Percentiles rank a stretch among this genome's conserved stretches.
phyloP scores from a whole-genome alignment of 1,139 yeast species.

The Magnusiomyces tetraspermus region DNA sequence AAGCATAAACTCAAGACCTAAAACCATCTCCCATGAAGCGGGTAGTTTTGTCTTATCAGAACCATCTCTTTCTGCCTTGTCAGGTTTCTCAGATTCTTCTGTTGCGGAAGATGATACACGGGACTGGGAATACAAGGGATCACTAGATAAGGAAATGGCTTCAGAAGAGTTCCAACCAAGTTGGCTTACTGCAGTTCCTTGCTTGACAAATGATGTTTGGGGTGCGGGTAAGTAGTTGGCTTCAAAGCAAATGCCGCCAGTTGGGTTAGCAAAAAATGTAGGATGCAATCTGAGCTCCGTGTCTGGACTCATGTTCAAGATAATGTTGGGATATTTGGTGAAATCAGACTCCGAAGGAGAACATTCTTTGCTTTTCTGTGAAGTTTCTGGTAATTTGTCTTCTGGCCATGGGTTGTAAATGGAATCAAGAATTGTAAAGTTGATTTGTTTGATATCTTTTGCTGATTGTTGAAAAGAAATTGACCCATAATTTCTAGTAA shows the following conservation, averaged over 20 bases:
- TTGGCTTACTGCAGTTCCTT: not conserved
- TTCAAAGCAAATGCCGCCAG: constrained; percentile 1
- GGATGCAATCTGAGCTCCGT: constrained; percentile 1
- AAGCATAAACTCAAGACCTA: constrained; percentile 5
- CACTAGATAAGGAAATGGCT: not conserved
- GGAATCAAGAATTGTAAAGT: constrained; percentile 3
- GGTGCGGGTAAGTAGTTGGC: constrained; percentile 1
- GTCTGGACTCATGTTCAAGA: not conserved
- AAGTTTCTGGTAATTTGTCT: not conserved
- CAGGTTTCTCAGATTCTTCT: constrained; percentile 38
- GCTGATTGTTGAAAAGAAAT: not conserved
- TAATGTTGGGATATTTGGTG: not conserved
- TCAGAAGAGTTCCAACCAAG: not conserved
- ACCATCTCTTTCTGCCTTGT: not conserved
- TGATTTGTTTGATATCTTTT: not conserved
- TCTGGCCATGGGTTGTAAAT: constrained; percentile 3
- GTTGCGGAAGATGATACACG: not conserved
- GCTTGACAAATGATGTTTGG: not conserved
- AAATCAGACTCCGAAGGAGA: not conserved
- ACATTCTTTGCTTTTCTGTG: not conserved
- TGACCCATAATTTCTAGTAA: not conserved
- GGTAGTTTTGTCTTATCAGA: not conserved
- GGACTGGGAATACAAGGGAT: not conserved
- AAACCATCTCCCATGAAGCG: constrained; percentile 2
- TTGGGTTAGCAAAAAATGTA: not conserved